phyloP scores from a whole-genome alignment of 139 green algal genomes.

The Chlorella ohadii region DNA sequence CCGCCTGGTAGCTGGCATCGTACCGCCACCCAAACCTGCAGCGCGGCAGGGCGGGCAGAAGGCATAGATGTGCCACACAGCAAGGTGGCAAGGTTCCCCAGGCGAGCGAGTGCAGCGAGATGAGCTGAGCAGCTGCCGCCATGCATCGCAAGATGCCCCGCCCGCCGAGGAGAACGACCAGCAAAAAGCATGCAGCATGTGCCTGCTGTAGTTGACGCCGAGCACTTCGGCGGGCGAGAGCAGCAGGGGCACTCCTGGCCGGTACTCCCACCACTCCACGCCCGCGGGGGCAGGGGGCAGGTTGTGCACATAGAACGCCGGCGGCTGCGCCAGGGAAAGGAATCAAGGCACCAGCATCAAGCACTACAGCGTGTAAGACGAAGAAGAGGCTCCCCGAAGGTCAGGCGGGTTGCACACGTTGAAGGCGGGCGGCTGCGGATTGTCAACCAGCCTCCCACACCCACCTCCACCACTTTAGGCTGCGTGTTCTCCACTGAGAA shows the following conservation, averaged over 20 bases:
- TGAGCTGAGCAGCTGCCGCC: too few species aligned
- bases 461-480: background rate
- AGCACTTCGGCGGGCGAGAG: background rate
- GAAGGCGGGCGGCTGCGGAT: too few species aligned
- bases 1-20: slow-evolving; percentile 25
- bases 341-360: too few species aligned
- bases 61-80: too few species aligned
- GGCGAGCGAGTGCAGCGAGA: too few species aligned
- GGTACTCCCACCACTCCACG: slow-evolving; percentile 58
- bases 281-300: slow-evolving; percentile 49
- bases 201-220: background rate
- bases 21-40: slow-evolving; percentile 46
- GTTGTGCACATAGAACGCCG: slow-evolving; percentile 44
- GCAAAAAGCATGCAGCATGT: background rate
- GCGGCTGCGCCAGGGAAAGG: too few species aligned
- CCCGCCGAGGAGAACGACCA: background rate
- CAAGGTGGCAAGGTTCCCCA: too few species aligned
- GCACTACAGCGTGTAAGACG: background rate
- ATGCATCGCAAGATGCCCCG: background rate
- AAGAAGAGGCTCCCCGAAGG: too few species aligned
- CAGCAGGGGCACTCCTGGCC: slow-evolving; percentile 40
- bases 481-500: background rate
- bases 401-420: too few species aligned
- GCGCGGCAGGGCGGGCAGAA: background rate
- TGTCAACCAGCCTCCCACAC: too few species aligned